phyloP scores from a whole-genome alignment of 306 rosid genomes.

The Cicer cuneatum region DNA sequence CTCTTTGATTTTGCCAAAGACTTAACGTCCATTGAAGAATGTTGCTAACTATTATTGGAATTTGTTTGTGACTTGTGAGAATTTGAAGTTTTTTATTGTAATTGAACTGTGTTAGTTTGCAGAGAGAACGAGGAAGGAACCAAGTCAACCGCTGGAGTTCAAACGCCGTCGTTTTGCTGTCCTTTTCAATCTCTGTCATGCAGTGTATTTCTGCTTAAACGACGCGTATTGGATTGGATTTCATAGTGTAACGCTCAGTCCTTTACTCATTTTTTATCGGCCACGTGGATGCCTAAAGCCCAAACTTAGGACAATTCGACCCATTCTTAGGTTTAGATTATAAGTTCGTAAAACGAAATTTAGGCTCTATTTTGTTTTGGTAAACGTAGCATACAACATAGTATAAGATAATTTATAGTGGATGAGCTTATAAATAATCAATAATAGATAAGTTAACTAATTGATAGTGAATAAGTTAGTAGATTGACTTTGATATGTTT shows the following conservation, averaged over 20 bases:
- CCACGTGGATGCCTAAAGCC: neutral
- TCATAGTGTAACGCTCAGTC: neutral
- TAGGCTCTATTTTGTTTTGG: no score
- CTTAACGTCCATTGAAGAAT: slow-evolving; percentile 69
- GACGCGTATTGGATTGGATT: neutral
- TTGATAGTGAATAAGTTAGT: no score
- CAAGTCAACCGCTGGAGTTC: neutral
- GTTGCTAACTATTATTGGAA: neutral
- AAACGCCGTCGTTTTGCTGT: slow-evolving; percentile 16
- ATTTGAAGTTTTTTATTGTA: neutral
- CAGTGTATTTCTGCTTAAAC: neutral
- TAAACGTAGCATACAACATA: no score
- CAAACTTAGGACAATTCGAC: no score
- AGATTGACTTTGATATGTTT: no score
- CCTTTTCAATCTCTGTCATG: neutral
- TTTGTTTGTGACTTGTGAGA: slow-evolving; percentile 8
- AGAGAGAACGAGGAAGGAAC: neutral
- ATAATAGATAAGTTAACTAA: no score
- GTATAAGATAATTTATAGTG: no score
- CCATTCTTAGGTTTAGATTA: no score
- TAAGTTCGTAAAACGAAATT: no score
- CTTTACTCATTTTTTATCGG: neutral
- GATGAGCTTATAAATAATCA: no score
- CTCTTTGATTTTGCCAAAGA: slow-evolving; percentile 86
- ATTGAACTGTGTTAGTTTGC: slow-evolving; percentile 22